phyloP scores from a whole-genome alignment of 2,329 filamentous ascomycete species.

The Ustilaginoidea virens region DNA sequence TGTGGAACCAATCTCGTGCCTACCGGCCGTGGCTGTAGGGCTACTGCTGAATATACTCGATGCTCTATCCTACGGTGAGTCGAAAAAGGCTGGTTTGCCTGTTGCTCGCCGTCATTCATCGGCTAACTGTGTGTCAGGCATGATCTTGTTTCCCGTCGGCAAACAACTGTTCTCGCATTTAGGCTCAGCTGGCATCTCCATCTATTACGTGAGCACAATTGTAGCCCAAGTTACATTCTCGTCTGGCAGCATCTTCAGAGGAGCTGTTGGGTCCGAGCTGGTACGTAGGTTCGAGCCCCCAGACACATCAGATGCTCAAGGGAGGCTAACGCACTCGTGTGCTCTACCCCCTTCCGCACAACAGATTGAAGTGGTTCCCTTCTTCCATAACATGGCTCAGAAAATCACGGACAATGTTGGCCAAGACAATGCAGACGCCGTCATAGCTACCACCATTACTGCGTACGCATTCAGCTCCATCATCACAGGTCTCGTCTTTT shows the following conservation, averaged over 20 bases:
- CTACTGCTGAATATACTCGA: conserved; percentile 85
- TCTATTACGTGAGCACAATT: conserved; percentile 97
- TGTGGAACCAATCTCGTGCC: conserved; percentile 49
- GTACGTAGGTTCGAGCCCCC: conserved; percentile 23
- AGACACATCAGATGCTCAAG: too few species aligned
- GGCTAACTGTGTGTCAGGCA: conserved; percentile 32
- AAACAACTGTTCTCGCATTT: conserved; percentile 72
- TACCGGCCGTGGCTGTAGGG: conserved; percentile 81
- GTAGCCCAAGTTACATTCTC: conserved; percentile 86
- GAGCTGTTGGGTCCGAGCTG: conserved; percentile 89
- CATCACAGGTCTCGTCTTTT: conserved; percentile 82
- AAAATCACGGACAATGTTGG: conserved; percentile 71
- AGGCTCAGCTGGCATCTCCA: conserved; percentile 87
- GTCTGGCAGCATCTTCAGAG: conserved; percentile 71
- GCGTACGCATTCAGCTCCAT: conserved; percentile 84
- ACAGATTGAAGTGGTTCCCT: conserved; percentile 90
- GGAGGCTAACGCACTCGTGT: too few species aligned
- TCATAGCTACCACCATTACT: conserved; percentile 88
- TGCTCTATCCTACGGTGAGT: conserved; percentile 74
- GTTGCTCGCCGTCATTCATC: neutral
- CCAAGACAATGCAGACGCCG: conserved; percentile 63
- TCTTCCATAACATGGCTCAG: conserved; percentile 96
- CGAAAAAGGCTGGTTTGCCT: too few species aligned
- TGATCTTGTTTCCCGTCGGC: conserved; percentile 89
- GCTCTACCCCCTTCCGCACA: neutral